Conservation (phyloP, 2,329 filamentous ascomycete species). For the Periconia macrospinosa region DNA sequence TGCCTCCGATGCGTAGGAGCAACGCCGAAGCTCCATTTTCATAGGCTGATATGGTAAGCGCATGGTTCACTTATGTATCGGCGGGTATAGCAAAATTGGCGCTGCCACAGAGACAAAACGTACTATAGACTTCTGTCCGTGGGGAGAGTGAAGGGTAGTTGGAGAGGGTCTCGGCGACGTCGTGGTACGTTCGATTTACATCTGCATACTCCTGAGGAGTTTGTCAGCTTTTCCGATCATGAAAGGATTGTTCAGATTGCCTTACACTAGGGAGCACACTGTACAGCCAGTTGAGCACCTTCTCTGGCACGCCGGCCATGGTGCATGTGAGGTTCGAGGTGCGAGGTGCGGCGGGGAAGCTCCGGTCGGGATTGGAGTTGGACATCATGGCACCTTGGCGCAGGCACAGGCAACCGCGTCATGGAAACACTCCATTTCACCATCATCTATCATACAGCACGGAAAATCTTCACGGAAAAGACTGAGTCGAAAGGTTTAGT, state of each 20-base stretch:
- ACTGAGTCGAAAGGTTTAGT: background rate
- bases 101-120: conserved; percentile 31
- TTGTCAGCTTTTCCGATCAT: conserved; percentile 1
- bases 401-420: background rate
- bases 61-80: background rate
- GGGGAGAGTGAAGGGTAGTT: conserved; percentile 79
- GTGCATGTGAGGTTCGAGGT: conserved; percentile 22
- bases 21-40: conserved; percentile 85
- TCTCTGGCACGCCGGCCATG: conserved; percentile 76
- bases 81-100: background rate
- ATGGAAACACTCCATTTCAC: too few species aligned
- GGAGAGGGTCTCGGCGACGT: conserved; percentile 80
- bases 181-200: conserved; percentile 88
- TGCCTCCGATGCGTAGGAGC: conserved; percentile 83
- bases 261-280: conserved; percentile 69
- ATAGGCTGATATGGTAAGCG: conserved; percentile 64
- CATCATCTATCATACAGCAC: background rate
- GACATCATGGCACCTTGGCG: conserved; percentile 1
- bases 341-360: conserved; percentile 33
- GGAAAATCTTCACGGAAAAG: background rate
- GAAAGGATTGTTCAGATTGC: background rate
- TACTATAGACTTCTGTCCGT: conserved; percentile 94
- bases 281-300: conserved; percentile 93
- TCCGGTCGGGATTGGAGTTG: conserved; percentile 11
- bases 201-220: conserved; percentile 80